phyloP scores from a whole-genome alignment of 2,329 filamentous ascomycete species.

The Fusarium graminum region DNA sequence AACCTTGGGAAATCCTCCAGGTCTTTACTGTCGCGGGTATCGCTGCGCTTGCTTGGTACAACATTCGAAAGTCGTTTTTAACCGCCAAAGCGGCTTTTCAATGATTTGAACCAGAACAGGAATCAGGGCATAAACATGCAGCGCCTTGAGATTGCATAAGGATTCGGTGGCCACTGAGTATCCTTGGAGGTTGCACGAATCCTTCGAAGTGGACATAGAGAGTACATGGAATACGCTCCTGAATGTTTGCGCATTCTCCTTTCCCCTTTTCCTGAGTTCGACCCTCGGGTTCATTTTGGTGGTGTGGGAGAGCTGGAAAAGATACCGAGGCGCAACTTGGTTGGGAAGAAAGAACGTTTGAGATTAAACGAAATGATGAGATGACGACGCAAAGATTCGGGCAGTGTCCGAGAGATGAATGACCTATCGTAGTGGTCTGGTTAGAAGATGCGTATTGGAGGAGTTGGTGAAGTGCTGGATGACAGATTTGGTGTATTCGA shows the following conservation, averaged over 20 bases:
- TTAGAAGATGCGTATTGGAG: slow-evolving; percentile 4
- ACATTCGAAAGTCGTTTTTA: slow-evolving; percentile 51
- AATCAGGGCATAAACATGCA: slow-evolving; percentile 5
- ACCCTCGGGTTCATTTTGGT: slow-evolving; percentile 8
- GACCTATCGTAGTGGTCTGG: slow-evolving; percentile 4
- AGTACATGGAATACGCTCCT: slow-evolving; percentile 11
- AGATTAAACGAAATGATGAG: slow-evolving; percentile 20
- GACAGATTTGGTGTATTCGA: slow-evolving; percentile 11
- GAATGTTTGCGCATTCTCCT: slow-evolving; percentile 15
- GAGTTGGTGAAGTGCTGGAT: slow-evolving; percentile 19
- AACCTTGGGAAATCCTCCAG: slow-evolving; percentile 68
- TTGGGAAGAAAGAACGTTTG: slow-evolving; percentile 6
- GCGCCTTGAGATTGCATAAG: background rate
- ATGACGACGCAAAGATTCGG: slow-evolving; percentile 33
- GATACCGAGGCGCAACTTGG: slow-evolving; percentile 41
- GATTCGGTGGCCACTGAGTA: slow-evolving; percentile 14
- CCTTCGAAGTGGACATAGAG: slow-evolving; percentile 4
- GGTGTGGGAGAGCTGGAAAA: slow-evolving; percentile 22
- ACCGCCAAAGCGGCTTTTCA: slow-evolving; percentile 39
- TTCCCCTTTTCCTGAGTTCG: slow-evolving; percentile 20
- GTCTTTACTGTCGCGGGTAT: slow-evolving; percentile 65
- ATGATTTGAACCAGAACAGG: slow-evolving; percentile 23
- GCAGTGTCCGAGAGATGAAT: slow-evolving; percentile 35
- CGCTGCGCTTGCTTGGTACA: slow-evolving; percentile 59
- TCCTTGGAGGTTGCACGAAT: slow-evolving; percentile 15